phyloP scores from a whole-genome alignment of 192 early-diverging fungal species.

The Tieghemiomyces parasiticus region DNA sequence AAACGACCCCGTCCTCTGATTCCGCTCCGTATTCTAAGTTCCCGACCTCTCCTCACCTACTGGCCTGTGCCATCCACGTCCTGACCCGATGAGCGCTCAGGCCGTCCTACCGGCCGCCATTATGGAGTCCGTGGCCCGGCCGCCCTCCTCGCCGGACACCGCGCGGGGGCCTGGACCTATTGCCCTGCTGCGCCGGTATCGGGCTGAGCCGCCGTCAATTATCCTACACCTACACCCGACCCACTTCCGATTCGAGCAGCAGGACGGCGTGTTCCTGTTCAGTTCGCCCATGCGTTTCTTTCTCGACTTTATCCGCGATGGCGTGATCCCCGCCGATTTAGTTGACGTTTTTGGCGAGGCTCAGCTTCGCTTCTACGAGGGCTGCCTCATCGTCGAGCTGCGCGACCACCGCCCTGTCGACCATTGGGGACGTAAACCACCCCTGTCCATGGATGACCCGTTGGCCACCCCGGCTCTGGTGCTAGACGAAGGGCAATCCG shows the following conservation, averaged over 20 bases:
- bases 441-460: neutral
- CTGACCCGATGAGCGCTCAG: too few relatives aligned
- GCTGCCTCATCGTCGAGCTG: conserved; percentile 52
- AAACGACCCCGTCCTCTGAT: too few relatives aligned
- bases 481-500: neutral
- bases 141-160: too few relatives aligned
- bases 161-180: too few relatives aligned
- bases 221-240: conserved; percentile 48
- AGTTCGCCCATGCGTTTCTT: conserved; percentile 28
- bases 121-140: too few relatives aligned
- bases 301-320: conserved; percentile 31
- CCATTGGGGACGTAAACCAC: conserved; percentile 4
- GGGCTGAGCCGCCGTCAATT: conserved; percentile 30
- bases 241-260: conserved; percentile 53
- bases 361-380: conserved; percentile 26
- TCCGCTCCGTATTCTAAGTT: too few relatives aligned
- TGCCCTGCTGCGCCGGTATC: neutral
- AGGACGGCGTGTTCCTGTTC: conserved; percentile 32
- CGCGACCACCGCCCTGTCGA: conserved; percentile 40
- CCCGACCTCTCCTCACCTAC: too few relatives aligned
- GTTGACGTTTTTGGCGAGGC: conserved; percentile 50
- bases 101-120: too few relatives aligned
- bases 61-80: too few relatives aligned
- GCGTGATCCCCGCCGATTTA: conserved; percentile 42
- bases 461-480: neutral